Conservation (phyloP, 352 stramenopile species). For the Globisporangium sylvaticum region DNA sequence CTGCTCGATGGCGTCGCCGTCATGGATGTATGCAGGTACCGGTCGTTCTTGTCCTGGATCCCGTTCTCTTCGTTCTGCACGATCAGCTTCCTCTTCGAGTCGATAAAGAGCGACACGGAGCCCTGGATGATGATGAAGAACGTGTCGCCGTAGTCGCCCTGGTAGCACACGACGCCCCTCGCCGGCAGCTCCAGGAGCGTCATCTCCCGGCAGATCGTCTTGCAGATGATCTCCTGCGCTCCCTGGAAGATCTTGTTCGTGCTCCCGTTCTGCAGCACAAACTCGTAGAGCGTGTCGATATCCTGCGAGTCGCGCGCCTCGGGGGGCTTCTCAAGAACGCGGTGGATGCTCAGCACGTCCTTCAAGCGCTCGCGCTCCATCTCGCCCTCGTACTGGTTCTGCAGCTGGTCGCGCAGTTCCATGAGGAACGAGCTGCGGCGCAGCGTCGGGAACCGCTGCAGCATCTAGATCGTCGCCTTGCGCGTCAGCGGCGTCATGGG, state of each 20-base stretch:
- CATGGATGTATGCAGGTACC: constrained; percentile 6
- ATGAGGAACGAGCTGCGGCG: constrained; percentile 42
- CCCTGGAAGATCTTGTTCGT: constrained; percentile 81
- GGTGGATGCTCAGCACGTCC: constrained; percentile 50
- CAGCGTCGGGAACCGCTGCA: constrained; percentile 31
- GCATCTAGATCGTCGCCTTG: constrained; percentile 17
- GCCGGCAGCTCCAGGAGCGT: constrained; percentile 63
- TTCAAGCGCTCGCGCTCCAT: constrained; percentile 37
- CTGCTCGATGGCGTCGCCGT: not conserved
- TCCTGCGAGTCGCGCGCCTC: constrained; percentile 46
- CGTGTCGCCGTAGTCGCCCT: constrained; percentile 80
- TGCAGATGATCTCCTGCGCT: constrained; percentile 84
- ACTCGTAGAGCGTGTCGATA: constrained; percentile 79
- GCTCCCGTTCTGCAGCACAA: constrained; percentile 74
- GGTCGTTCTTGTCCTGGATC: constrained; percentile 20
- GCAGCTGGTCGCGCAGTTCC: constrained; percentile 60
- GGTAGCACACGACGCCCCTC: constrained; percentile 68
- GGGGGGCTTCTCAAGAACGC: constrained; percentile 41
- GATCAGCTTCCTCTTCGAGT: constrained; percentile 44
- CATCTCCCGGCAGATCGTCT: constrained; percentile 87
- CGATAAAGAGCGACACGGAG: constrained; percentile 73
- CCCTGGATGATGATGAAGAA: constrained; percentile 79
- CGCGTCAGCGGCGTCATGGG: constrained; percentile 7
- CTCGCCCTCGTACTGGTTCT: constrained; percentile 36
- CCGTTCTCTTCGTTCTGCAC: constrained; percentile 11